Evolutionary conservation across 345 rosid species (phyloP).

Genomic region (Citrus unshiu): DNA sequence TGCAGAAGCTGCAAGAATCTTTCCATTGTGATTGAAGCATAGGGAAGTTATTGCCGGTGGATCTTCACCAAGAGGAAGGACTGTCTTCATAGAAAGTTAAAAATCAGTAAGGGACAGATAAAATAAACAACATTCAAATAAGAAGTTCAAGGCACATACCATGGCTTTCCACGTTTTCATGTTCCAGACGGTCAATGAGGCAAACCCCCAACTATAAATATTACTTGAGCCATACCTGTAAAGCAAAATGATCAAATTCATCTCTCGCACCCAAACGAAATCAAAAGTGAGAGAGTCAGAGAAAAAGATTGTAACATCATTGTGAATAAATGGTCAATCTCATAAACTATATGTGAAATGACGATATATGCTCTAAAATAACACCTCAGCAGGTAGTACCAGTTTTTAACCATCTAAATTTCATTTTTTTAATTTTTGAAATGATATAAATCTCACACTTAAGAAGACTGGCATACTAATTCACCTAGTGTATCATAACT

Average conservation of each 20-base stretch:
- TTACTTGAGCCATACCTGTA: slow-evolving; percentile 44
- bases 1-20: slow-evolving; percentile 75
- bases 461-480: neutral
- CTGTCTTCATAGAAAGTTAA: slow-evolving; percentile 58
- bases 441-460: neutral
- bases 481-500: neutral
- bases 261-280: neutral
- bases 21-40: slow-evolving; percentile 78
- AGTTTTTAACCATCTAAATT: neutral
- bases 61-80: slow-evolving; percentile 81
- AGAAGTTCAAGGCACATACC: slow-evolving; percentile 38
- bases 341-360: neutral
- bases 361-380: neutral
- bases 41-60: slow-evolving; percentile 74
- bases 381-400: neutral
- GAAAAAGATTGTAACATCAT: neutral
- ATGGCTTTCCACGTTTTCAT: slow-evolving; percentile 76
- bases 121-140: slow-evolving; percentile 5
- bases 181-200: slow-evolving; percentile 73
- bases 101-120: slow-evolving; percentile 24
- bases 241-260: slow-evolving; percentile 12
- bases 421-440: too few species aligned
- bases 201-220: slow-evolving; percentile 46
- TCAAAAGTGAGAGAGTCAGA: neutral
- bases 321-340: neutral